Evolutionary conservation across 495 filamentous ascomycete species (phyloP).

Genomic region (Aspergillus diversus): DNA sequence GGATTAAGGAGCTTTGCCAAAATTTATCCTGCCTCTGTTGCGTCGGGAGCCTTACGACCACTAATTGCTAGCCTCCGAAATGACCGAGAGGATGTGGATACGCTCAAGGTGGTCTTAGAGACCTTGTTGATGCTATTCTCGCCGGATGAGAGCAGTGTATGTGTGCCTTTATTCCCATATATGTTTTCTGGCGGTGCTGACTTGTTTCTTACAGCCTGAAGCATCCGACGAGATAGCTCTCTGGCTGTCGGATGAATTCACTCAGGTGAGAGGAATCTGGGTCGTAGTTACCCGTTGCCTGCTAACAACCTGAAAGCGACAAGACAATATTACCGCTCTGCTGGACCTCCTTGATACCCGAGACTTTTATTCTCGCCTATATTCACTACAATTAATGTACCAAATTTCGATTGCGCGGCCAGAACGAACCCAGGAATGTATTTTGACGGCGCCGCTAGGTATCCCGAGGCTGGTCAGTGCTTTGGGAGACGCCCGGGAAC

Average conservation of each 20-base stretch:
- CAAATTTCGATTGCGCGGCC: slow-evolving; percentile 85
- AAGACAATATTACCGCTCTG: slow-evolving; percentile 94
- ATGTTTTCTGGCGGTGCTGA: slow-evolving; percentile 30
- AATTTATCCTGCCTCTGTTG: slow-evolving; percentile 93
- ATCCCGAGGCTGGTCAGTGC: slow-evolving; percentile 83
- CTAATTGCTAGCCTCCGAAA: slow-evolving; percentile 83
- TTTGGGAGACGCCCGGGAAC: slow-evolving; percentile 84
- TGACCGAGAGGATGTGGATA: slow-evolving; percentile 95
- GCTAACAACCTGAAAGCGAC: slow-evolving; percentile 62
- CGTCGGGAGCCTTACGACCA: slow-evolving; percentile 82
- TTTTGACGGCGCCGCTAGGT: slow-evolving; percentile 83
- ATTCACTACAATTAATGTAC: slow-evolving; percentile 86
- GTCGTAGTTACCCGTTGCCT: slow-evolving; percentile 30
- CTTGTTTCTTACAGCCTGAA: slow-evolving; percentile 64
- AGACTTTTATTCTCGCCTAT: slow-evolving; percentile 93
- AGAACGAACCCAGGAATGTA: slow-evolving; percentile 94
- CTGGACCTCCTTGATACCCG: slow-evolving; percentile 83
- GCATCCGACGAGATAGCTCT: slow-evolving; percentile 95
- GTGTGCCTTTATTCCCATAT: slow-evolving; percentile 29
- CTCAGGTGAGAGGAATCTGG: slow-evolving; percentile 62
- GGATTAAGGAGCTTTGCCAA: slow-evolving; percentile 95
- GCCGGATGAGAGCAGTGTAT: slow-evolving; percentile 68
- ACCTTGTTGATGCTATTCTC: slow-evolving; percentile 92
- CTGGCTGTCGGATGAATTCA: slow-evolving; percentile 98
- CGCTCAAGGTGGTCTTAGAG: slow-evolving; percentile 90